Evolutionary conservation across 352 stramenopile genomes (phyloP).

Genomic region (Phytophthora agathidicida): DNA sequence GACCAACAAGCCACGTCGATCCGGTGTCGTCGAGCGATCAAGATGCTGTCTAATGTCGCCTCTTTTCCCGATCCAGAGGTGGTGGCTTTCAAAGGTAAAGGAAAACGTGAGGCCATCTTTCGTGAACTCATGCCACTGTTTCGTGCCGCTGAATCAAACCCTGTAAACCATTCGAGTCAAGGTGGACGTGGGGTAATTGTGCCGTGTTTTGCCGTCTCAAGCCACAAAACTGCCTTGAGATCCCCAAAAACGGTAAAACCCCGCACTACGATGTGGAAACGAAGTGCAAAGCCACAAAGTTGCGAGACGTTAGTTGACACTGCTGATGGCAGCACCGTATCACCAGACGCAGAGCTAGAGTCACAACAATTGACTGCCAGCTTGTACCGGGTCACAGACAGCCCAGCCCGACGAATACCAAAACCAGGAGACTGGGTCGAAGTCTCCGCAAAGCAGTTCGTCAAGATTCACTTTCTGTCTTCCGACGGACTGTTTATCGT

Average conservation of each 20-base stretch:
- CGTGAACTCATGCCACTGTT: constrained; percentile 28
- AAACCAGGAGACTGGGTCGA: constrained; percentile 63
- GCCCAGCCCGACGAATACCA: constrained; percentile 17
- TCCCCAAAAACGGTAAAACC: background rate
- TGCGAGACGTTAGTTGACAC: background rate
- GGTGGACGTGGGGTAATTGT: constrained; percentile 17
- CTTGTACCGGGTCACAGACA: background rate
- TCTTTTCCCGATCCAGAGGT: constrained; percentile 47
- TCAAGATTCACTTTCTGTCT: constrained; percentile 51
- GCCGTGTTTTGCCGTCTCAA: constrained; percentile 6
- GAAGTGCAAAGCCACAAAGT: background rate
- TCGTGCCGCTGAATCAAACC: constrained; percentile 17
- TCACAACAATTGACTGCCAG: background rate
- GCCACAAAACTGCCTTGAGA: background rate
- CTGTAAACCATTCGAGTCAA: background rate
- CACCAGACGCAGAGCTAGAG: background rate
- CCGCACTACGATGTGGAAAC: constrained; percentile 2
- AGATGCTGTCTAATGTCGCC: constrained; percentile 48
- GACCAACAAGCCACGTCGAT: constrained; percentile 8
- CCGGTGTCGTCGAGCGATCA: constrained; percentile 49
- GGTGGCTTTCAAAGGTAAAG: constrained; percentile 17
- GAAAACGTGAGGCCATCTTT: constrained; percentile 24
- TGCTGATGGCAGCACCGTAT: background rate
- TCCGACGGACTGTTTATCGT: constrained; percentile 37
- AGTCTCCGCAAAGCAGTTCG: constrained; percentile 47